Evolutionary conservation across 495 filamentous ascomycete species (phyloP), one percentile per base, ranked within the genome.

Genomic region (Zalerion maritima): DNA sequence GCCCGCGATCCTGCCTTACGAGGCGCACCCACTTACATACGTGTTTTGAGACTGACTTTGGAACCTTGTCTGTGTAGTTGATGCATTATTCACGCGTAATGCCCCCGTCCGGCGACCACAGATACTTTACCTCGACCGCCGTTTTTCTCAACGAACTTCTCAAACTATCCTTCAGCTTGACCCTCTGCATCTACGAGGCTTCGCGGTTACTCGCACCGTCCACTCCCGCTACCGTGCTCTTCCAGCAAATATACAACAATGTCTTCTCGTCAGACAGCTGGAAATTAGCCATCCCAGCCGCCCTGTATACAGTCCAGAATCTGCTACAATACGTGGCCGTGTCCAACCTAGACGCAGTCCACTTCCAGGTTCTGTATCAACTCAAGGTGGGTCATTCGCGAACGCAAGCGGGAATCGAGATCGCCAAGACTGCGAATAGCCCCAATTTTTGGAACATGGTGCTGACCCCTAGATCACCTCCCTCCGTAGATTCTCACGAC

Each of bases 61-160:
- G n/a, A n/a, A n/a, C n/a, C n/a, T 18, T 19, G 3, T 12, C n/a
- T n/a, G n/a, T 28, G 21, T 47, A 82, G 79, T 65, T 94, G 21
- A 74, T 86, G 60, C 87, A 93, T 58, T 94, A 94, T 48, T 93
- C 86, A 8, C 69, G 85, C 39, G 69, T 85, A 24, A 97, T 97
- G 89, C 77, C 82, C 4, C 64, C 73, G 12, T 68, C 72, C 18
- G 72, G 73, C 41, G 78, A 81, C 28, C 82, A 81, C 38, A 75
- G 86, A 47, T 97, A 93, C 54, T 75, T 86, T 37, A 73, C 87
- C 16, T 94, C 86, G 10, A 94, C 89, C 15, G 87, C 89, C 9
- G 87, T 97, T 12, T 80, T 97, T 45, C 58, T 94, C 23, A 92
- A 85, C 46, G 89, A 97, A 55, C 69, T 94, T 28, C 66, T 93